Conservation (phyloP, 75 land plant species). For the Pseudotsuga menziesii region DNA sequence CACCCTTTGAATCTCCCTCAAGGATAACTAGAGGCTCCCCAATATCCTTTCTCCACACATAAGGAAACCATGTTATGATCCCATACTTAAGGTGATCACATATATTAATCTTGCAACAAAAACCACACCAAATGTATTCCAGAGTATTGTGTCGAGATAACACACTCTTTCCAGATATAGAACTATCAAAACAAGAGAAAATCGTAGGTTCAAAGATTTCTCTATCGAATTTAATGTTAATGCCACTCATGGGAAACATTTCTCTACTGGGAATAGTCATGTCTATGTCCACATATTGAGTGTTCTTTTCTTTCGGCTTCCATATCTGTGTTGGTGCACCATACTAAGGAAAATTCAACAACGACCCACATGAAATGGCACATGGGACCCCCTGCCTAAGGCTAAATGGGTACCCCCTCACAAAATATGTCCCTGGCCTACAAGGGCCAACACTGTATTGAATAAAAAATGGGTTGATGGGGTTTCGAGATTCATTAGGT, state of each 20-base stretch:
- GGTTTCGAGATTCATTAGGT: too few species aligned
- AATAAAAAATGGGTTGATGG: conserved; percentile 89
- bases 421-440: conserved; percentile 78
- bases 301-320: conserved; percentile 45
- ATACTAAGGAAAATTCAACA: conserved; percentile 71
- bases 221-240: conserved; percentile 70
- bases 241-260: conserved; percentile 74
- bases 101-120: conserved; percentile 67
- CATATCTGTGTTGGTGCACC: conserved; percentile 67
- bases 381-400: conserved; percentile 68
- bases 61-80: conserved; percentile 75
- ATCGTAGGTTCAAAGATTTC: conserved; percentile 56
- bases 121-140: conserved; percentile 81
- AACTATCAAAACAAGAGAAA: conserved; percentile 35
- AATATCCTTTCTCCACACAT: conserved; percentile 46
- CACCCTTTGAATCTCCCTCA: conserved; percentile 50
- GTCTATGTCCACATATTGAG: conserved; percentile 65
- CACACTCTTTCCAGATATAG: conserved; percentile 29
- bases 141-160: conserved; percentile 35
- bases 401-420: conserved; percentile 95
- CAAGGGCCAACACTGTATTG: conserved; percentile 94
- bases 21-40: conserved; percentile 31
- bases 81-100: conserved; percentile 69
- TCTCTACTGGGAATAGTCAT: conserved; percentile 90
- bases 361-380: conserved; percentile 76